Base-by-base conservation (phyloP, 1,139 yeast genomes). In the Candida dubliniensis region DNA sequence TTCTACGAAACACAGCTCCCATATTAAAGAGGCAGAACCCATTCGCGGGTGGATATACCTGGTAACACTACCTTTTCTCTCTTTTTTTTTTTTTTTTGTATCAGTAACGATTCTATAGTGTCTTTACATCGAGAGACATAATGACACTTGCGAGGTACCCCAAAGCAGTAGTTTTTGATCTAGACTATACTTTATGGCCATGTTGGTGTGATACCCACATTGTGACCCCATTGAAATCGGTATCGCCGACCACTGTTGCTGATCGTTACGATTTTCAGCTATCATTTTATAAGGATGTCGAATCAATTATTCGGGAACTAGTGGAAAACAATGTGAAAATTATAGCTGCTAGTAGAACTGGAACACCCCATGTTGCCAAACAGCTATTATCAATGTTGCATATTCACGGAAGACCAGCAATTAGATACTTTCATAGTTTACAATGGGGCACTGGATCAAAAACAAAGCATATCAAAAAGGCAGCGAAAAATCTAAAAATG, bases 111-210 rank as follows among this genome's bases (percentile, higher is more conserved):
- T 31, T 18, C 3, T 5, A 4, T 18, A 18, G 23, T 18, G 23
- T 18, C 23, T 3, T 18, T 18, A 18, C 23, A 18, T 18, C 5
- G 23, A 18, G 23, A 18, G 14, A 35, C 15, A 3, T 23, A 11
- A 41, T 41, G 44, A 30, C 30, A 8, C 35, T 44, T 27, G 40
- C 32, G 14, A 49, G 44, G 25, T 79, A 77, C 50, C 88, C 89
- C 0, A 70, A 69, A 48, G 83, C 79, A 0, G 80, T 84, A 4
- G 90, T 85, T 1, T 84, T 86, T 60, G 95, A 86, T 54, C 65
- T 86, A 37, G 95, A 86, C 59, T 86, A 82, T 56, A 86, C 95
- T 0, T 64, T 86, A 35, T 86, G 93, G 95, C 91, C 77, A 34
- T 69, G 86, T 62, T 77, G 75, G 86, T 77, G 72, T 50, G 75